A percentile compares a stretch with the other conserved stretches of the same genome.
Conservation (phyloP, 2,329 filamentous ascomycete species). For the Trichoderma pleuroti region DNA sequence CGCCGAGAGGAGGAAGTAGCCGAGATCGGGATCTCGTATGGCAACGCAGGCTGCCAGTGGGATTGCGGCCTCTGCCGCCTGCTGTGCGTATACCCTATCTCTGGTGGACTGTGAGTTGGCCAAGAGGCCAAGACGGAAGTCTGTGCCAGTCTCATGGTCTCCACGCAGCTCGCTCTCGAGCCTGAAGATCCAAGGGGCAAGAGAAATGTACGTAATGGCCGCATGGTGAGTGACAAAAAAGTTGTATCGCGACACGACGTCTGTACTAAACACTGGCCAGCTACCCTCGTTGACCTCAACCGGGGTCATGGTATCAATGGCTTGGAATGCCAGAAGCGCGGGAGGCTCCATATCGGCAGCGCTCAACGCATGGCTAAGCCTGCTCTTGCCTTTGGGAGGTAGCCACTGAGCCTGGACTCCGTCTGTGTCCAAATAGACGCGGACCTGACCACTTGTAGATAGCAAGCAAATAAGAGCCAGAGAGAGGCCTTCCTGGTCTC, state of each 20-base stretch:
- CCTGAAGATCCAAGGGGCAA: slow-evolving; percentile 61
- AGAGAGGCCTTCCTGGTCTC: slow-evolving; percentile 58
- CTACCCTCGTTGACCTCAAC: slow-evolving; percentile 53
- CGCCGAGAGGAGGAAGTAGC: slow-evolving; percentile 60
- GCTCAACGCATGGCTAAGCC: slow-evolving; percentile 36
- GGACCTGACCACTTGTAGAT: slow-evolving; percentile 58
- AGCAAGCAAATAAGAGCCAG: slow-evolving; percentile 58
- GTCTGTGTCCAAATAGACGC: slow-evolving; percentile 59
- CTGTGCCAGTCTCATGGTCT: slow-evolving; percentile 54
- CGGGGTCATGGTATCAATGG: slow-evolving; percentile 55
- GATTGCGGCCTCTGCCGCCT: slow-evolving; percentile 43
- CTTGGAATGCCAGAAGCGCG: slow-evolving; percentile 58
- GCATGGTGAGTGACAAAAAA: slow-evolving; percentile 61
- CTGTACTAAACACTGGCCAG: slow-evolving; percentile 62
- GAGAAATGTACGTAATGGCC: slow-evolving; percentile 57
- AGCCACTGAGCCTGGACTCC: slow-evolving; percentile 66
- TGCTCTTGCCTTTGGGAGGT: slow-evolving; percentile 53
- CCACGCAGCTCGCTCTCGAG: slow-evolving; percentile 58
- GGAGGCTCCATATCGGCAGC: slow-evolving; percentile 41
- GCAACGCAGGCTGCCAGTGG: slow-evolving; percentile 52
- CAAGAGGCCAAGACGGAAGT: slow-evolving; percentile 59
- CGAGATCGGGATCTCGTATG: slow-evolving; percentile 59
- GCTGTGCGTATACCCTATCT: slow-evolving; percentile 56
- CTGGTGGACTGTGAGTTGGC: slow-evolving; percentile 56
- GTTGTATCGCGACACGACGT: slow-evolving; percentile 59